Percentiles rank a stretch among this genome's conserved stretches.
Evolutionary conservation across 345 rosid genomes (phyloP).

Genomic region (Diplotaxis tenuifolia): DNA sequence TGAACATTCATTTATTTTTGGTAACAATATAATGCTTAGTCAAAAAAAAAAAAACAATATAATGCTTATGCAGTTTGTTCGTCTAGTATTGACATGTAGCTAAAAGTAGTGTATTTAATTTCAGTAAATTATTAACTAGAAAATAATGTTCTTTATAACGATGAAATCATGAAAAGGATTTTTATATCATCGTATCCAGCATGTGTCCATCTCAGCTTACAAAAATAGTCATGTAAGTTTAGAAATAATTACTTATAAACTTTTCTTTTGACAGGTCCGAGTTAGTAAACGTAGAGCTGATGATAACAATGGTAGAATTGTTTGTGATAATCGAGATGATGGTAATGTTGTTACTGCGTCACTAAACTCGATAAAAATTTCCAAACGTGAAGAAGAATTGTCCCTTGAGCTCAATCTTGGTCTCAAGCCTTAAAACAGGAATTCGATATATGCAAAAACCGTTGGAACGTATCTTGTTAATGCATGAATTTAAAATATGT

Average conservation of each 20-base stretch:
- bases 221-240: background rate
- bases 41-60: too few relatives aligned
- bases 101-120: background rate
- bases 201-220: background rate
- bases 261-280: slow-evolving; percentile 13
- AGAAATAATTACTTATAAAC: background rate
- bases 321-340: background rate
- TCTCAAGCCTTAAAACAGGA: slow-evolving; percentile 4
- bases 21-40: background rate
- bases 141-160: background rate
- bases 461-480: slow-evolving; percentile 8
- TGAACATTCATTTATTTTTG: background rate
- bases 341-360: slow-evolving; percentile 12
- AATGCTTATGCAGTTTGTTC: background rate
- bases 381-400: slow-evolving; percentile 14
- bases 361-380: slow-evolving; percentile 5
- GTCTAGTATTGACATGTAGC: background rate
- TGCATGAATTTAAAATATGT: background rate
- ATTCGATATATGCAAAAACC: background rate
- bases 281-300: slow-evolving; percentile 9
- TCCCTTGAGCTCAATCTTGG: slow-evolving; percentile 37
- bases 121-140: background rate
- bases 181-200: background rate
- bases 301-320: slow-evolving; percentile 11
- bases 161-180: background rate